Evolutionary conservation across 2,329 filamentous ascomycete genomes (phyloP).

Genomic region (Stachybotrys chlorohalonatus): DNA sequence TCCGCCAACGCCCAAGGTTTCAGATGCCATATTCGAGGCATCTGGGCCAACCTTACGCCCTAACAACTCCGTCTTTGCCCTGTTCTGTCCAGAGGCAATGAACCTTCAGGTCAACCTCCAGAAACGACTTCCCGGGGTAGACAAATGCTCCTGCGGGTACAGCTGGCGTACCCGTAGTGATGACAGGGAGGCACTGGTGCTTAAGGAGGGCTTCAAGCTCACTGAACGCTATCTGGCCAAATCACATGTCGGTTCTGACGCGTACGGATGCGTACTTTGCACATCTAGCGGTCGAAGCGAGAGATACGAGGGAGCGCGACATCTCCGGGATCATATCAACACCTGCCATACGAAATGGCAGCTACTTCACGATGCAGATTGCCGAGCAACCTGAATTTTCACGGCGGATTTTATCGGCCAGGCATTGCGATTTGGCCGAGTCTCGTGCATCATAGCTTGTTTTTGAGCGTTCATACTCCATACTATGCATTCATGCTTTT

Average conservation of each 20-base stretch:
- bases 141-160: constrained; percentile 25
- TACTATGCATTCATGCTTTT: too few species aligned
- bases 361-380: constrained; percentile 25
- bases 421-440: not conserved
- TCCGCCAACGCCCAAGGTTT: constrained; percentile 17
- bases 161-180: constrained; percentile 14
- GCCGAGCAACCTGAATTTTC: not conserved
- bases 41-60: constrained; percentile 9
- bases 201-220: constrained; percentile 30
- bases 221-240: constrained; percentile 30
- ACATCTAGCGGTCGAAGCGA: constrained; percentile 25
- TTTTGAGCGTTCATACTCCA: not conserved
- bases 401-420: not conserved
- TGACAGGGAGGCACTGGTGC: constrained; percentile 8
- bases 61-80: constrained; percentile 28
- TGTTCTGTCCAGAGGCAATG: constrained; percentile 30
- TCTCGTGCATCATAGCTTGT: not conserved
- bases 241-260: constrained; percentile 23
- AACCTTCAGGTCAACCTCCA: constrained; percentile 26
- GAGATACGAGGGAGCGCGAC: constrained; percentile 19
- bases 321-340: constrained; percentile 26
- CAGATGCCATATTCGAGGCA: not conserved
- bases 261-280: constrained; percentile 30
- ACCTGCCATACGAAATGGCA: constrained; percentile 30
- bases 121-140: constrained; percentile 15